Evolutionary conservation across 2,329 filamentous ascomycete genomes (phyloP).

Genomic region (Boeremia lycopersici): DNA sequence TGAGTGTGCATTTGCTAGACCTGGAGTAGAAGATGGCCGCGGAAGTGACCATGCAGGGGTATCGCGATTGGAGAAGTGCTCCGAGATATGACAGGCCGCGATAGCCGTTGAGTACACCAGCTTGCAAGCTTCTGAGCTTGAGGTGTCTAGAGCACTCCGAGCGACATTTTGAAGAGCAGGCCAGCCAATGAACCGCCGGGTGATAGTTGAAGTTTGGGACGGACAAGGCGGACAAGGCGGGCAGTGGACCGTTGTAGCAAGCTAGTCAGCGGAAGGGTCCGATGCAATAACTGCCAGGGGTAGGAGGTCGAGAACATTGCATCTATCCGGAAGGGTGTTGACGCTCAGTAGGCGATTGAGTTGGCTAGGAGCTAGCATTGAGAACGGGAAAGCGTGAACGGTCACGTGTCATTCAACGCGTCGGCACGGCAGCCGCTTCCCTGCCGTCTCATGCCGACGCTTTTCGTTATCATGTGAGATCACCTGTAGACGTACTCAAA

Average conservation of each 20-base stretch:
- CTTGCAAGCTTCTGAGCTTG: not conserved
- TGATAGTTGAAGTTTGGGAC: not conserved
- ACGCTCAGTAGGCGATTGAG: not conserved
- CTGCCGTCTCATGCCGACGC: not conserved
- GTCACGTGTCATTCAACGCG: constrained; percentile 4
- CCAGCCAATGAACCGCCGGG: constrained; percentile 3
- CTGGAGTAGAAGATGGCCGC: too few relatives aligned
- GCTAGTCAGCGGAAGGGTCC: not conserved
- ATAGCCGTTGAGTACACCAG: not conserved
- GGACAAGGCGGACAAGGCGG: not conserved
- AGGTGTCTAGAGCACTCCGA: not conserved
- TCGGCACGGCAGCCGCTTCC: not conserved
- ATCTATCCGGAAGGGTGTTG: not conserved
- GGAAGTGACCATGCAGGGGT: not conserved
- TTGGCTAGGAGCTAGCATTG: not conserved
- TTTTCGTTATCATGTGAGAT: not conserved
- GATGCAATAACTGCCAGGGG: not conserved
- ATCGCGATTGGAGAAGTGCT: not conserved
- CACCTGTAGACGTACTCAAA: not conserved
- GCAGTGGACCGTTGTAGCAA: not conserved
- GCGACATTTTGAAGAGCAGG: constrained; percentile 2
- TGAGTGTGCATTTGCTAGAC: too few relatives aligned
- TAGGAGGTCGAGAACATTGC: constrained; percentile 9
- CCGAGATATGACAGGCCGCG: not conserved
- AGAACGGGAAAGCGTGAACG: not conserved